Percentiles rank a stretch among this genome's conserved stretches.
These are phyloP conservation scores for Perilla frutescens DNA, from an alignment of 257 asterid species.

Conservation along the genomic window DNA sequence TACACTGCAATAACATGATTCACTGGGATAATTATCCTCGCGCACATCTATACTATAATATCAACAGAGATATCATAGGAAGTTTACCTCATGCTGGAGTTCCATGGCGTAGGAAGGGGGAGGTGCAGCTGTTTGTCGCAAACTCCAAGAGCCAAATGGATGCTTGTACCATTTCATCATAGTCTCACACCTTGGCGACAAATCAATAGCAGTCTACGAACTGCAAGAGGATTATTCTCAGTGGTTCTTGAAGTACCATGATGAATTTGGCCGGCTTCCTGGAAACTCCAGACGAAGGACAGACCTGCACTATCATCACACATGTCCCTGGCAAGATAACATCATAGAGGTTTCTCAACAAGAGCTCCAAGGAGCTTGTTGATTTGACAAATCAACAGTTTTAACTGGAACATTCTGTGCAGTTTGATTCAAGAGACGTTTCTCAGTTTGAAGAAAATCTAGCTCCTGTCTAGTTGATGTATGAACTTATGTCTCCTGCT, in stretches of 20 bases:
- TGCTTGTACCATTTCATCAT: constrained; percentile 13
- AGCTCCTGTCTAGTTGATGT: constrained; percentile 28
- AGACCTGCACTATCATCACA: neutral
- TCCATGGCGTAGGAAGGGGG: neutral
- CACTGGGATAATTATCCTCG: too few species aligned
- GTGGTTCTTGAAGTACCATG: constrained; percentile 31
- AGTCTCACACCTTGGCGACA: constrained; percentile 23
- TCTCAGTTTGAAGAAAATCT: constrained; percentile 30
- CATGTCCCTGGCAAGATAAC: constrained; percentile 26
- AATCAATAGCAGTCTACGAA: constrained; percentile 30
- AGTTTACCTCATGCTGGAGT: too few species aligned
- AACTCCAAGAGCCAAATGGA: constrained; percentile 28
- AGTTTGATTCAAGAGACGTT: constrained; percentile 23
- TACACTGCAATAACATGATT: too few species aligned
- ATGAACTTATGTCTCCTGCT: too few species aligned
- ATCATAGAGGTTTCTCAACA: constrained; percentile 29
- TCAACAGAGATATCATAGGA: too few species aligned
- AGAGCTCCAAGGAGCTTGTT: constrained; percentile 32
- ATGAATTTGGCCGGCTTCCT: constrained; percentile 6
- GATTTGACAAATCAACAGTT: constrained; percentile 31
- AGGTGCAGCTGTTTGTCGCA: constrained; percentile 8
- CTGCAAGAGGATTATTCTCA: constrained; percentile 27
- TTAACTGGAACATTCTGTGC: constrained; percentile 18
- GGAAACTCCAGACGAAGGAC: too few species aligned
- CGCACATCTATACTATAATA: too few species aligned